Conservation (phyloP, 2,329 filamentous ascomycete genomes). For the Fusarium metavorans region DNA sequence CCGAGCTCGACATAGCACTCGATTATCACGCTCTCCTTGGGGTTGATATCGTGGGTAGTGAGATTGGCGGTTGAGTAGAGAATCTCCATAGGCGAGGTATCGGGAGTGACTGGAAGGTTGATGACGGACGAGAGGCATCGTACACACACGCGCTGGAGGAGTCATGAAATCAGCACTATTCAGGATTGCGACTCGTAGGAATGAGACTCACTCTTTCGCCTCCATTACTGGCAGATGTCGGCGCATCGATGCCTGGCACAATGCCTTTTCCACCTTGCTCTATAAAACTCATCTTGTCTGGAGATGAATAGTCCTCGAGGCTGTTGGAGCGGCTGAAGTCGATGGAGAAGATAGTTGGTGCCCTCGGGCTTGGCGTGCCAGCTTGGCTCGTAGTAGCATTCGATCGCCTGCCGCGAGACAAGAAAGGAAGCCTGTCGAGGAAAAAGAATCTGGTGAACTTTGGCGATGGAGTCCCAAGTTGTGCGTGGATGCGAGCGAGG, state of each 20-base stretch:
- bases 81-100: conserved; percentile 81
- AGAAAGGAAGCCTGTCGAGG: conserved; percentile 61
- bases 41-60: conserved; percentile 73
- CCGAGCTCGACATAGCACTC: conserved; percentile 83
- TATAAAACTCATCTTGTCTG: conserved; percentile 54
- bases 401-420: conserved; percentile 57
- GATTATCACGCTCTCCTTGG: conserved; percentile 75
- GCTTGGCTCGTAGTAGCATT: conserved; percentile 49
- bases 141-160: conserved; percentile 73
- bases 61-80: conserved; percentile 74
- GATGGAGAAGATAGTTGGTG: conserved; percentile 52
- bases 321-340: conserved; percentile 50
- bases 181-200: neutral
- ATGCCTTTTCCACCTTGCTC: conserved; percentile 60
- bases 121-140: conserved; percentile 78
- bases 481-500: conserved; percentile 58
- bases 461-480: conserved; percentile 52
- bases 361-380: conserved; percentile 49
- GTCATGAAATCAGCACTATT: conserved; percentile 15
- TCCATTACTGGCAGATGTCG: conserved; percentile 83
- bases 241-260: conserved; percentile 75
- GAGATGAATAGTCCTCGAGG: conserved; percentile 45
- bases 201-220: conserved; percentile 74
- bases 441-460: conserved; percentile 53
- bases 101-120: conserved; percentile 76